A percentile compares a stretch with the other conserved stretches of the same genome.
Evolutionary conservation across 2,329 filamentous ascomycete species (phyloP).

Genomic region (Exophiala phaeomuriformis): DNA sequence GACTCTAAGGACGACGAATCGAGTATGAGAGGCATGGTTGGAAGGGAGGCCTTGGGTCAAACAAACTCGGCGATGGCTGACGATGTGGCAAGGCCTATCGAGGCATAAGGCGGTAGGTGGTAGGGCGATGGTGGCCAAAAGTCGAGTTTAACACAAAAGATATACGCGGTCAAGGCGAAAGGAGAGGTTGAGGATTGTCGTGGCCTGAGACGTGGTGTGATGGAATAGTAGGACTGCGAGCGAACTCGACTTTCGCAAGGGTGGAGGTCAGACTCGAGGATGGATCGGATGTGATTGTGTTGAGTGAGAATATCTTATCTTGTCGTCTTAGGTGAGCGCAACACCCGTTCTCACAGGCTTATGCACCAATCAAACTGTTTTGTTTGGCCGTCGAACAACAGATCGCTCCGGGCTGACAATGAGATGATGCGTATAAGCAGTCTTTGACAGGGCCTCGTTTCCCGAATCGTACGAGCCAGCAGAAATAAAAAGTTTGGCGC

Average conservation of each 20-base stretch:
- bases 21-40: constrained; percentile 27
- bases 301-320: not conserved
- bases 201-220: constrained; percentile 53
- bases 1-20: constrained; percentile 27
- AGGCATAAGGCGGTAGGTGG: constrained; percentile 6
- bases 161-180: not conserved
- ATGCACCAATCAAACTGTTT: not conserved
- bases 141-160: not conserved
- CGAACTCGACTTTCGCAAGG: not conserved
- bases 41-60: not conserved
- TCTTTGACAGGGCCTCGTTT: not conserved
- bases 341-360: constrained; percentile 5
- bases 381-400: no score
- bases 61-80: no score
- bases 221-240: constrained; percentile 11
- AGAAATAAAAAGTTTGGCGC: no score
- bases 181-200: not conserved
- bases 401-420: no score
- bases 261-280: not conserved
- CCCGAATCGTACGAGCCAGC: constrained; percentile 7
- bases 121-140: not conserved
- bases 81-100: not conserved
- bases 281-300: not conserved
- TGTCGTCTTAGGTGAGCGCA: not conserved
- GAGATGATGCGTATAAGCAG: not conserved